These are phyloP conservation scores for Elongisporangium undulatum DNA, from an alignment of 352 stramenopile genomes.

Conservation along the genomic window DNA sequence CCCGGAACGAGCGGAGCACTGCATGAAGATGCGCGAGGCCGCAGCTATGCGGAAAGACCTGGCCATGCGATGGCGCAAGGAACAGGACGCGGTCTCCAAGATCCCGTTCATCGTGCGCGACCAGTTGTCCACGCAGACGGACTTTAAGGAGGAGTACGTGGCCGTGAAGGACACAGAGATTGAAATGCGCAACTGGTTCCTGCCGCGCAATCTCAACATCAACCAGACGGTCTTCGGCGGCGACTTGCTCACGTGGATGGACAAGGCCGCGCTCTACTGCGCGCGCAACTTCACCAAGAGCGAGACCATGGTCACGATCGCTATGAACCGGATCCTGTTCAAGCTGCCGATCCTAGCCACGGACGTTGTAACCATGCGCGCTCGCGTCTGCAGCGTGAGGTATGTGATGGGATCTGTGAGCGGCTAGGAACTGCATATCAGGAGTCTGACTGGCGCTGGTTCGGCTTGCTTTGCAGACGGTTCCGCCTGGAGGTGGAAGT, in stretches of 20 bases:
- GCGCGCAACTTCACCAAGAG: slow-evolving; percentile 52
- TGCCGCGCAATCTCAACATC: slow-evolving; percentile 49
- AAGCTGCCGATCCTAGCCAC: slow-evolving; percentile 34
- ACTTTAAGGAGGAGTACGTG: slow-evolving; percentile 14
- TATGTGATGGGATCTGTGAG: slow-evolving; percentile 3
- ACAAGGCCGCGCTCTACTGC: slow-evolving; percentile 52
- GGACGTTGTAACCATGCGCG: slow-evolving; percentile 42
- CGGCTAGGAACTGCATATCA: not conserved
- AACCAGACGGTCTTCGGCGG: slow-evolving; percentile 52
- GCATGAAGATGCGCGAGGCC: slow-evolving; percentile 11
- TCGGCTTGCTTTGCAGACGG: slow-evolving; percentile 7
- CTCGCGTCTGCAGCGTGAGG: slow-evolving; percentile 38
- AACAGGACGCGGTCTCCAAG: slow-evolving; percentile 18
- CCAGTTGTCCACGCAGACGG: slow-evolving; percentile 9
- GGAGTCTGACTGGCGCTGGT: not conserved
- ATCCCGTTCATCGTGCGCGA: slow-evolving; percentile 13
- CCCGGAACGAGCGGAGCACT: slow-evolving; percentile 7
- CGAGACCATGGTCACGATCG: slow-evolving; percentile 48
- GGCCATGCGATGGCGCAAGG: slow-evolving; percentile 13
- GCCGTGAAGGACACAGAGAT: slow-evolving; percentile 35
- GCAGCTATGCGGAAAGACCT: slow-evolving; percentile 20
- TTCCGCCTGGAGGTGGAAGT: slow-evolving; percentile 23
- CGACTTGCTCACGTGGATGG: slow-evolving; percentile 47
- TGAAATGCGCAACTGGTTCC: slow-evolving; percentile 38
- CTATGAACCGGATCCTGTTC: slow-evolving; percentile 40